phyloP scores from a whole-genome alignment of 1,284 basidiomycete genomes.

The Cutaneotrichosporon curvatum region DNA sequence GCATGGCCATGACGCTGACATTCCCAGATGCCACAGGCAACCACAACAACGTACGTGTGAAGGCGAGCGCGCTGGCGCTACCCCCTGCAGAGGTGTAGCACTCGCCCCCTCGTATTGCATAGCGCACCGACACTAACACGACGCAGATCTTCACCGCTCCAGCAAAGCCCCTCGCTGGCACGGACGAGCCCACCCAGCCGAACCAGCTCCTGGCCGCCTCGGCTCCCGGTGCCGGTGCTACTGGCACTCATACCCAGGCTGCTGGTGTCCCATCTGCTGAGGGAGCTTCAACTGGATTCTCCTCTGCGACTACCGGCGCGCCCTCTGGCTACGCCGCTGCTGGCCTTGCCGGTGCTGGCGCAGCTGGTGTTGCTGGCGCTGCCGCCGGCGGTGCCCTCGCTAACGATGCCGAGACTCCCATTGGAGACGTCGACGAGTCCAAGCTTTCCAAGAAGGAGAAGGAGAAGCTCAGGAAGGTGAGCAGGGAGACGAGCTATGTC shows the following conservation, averaged over 20 bases:
- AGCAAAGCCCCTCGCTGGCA: neutral
- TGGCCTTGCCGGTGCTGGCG: conserved; percentile 2
- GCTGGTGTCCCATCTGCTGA: no score
- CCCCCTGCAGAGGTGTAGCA: no score
- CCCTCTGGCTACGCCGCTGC: conserved; percentile 4
- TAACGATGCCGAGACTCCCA: neutral
- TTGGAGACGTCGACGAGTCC: neutral
- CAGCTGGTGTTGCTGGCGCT: conserved; percentile 1
- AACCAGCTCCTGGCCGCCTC: conserved; percentile 1
- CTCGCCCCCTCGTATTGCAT: no score
- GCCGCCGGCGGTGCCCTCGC: neutral
- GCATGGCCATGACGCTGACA: no score
- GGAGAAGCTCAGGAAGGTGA: conserved; percentile 7
- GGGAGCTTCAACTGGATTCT: no score
- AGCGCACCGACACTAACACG: no score
- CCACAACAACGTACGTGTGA: conserved; percentile 42
- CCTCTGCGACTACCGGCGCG: neutral
- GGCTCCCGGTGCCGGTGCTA: neutral
- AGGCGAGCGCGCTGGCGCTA: no score
- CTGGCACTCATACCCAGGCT: no score
- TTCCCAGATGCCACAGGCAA: conserved; percentile 44
- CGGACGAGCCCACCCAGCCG: neutral
- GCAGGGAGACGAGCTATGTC: neutral
- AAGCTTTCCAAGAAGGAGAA: conserved; percentile 5
- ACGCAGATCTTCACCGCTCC: conserved; percentile 40